A percentile compares a stretch with the other conserved stretches of the same genome.
Conservation (phyloP, 163 green algal genomes). For the Chlorella variabilis region DNA sequence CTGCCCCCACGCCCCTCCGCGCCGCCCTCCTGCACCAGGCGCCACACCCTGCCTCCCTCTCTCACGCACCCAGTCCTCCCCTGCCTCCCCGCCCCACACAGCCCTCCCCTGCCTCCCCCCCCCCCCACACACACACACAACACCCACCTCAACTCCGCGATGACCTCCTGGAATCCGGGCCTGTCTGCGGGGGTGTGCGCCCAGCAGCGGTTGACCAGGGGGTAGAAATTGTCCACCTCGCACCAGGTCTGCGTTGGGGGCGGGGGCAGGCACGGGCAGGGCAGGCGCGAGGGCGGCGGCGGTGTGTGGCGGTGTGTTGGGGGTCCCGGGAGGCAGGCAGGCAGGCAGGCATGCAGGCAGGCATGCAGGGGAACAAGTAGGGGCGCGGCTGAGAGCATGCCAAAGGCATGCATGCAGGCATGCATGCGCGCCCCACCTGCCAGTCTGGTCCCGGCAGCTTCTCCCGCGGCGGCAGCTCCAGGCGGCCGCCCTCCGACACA, state of each 20-base stretch:
- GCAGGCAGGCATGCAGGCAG: too few species aligned
- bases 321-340: too few species aligned
- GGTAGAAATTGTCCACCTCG: slow-evolving; percentile 38
- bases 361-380: too few species aligned
- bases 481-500: slow-evolving; percentile 49
- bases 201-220: slow-evolving; percentile 44
- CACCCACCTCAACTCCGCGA: slow-evolving; percentile 29
- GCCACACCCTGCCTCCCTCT: too few species aligned
- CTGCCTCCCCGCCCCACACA: neutral
- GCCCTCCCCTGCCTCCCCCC: neutral
- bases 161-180: slow-evolving; percentile 44
- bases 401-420: too few species aligned
- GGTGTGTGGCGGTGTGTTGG: too few species aligned
- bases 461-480: slow-evolving; percentile 33
- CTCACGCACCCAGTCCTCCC: too few species aligned
- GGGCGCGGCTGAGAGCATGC: too few species aligned
- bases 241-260: slow-evolving; percentile 10
- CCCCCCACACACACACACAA: neutral
- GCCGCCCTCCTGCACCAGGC: too few species aligned
- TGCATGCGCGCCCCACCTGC: neutral
- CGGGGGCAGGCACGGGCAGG: neutral
- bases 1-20: too few species aligned
- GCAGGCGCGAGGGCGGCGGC: too few species aligned
- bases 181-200: slow-evolving; percentile 38
- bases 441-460: slow-evolving; percentile 43